Evolutionary conservation across 176 grass and related monocot species (phyloP).

Genomic region (Oryza coarctata): DNA sequence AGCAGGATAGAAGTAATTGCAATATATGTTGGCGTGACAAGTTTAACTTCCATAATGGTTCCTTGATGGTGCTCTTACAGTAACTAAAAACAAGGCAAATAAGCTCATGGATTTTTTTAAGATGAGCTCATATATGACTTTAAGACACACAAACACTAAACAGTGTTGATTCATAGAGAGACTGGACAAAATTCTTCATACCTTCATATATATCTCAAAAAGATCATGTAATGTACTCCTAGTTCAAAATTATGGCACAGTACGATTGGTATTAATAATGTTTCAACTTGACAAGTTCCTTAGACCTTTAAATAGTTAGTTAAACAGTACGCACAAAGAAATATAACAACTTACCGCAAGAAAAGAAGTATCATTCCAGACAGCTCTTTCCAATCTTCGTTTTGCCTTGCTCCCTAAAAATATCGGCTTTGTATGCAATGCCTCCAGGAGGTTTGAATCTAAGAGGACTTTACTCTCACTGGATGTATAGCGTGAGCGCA

Average conservation of each 20-base stretch:
- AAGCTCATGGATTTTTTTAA: not conserved
- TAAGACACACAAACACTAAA: not conserved
- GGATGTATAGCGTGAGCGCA: slow-evolving; percentile 81
- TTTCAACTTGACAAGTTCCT: not conserved
- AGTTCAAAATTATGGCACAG: not conserved
- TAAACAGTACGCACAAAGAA: slow-evolving; percentile 9
- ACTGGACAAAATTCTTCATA: not conserved
- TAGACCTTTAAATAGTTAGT: slow-evolving; percentile 21
- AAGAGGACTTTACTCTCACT: slow-evolving; percentile 77
- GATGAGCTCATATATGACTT: not conserved
- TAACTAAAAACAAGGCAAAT: slow-evolving; percentile 2
- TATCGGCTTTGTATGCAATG: slow-evolving; percentile 81
- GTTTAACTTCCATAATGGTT: not conserved
- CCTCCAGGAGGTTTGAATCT: slow-evolving; percentile 88
- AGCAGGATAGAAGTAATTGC: not conserved
- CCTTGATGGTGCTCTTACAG: not conserved
- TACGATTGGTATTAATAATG: slow-evolving; percentile 8
- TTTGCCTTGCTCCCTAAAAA: slow-evolving; percentile 86
- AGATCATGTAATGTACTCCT: slow-evolving; percentile 3
- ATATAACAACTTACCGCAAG: slow-evolving; percentile 68
- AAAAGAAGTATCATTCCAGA: slow-evolving; percentile 98
- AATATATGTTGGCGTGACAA: not conserved
- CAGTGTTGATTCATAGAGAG: not conserved
- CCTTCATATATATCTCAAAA: not conserved
- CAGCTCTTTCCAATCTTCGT: slow-evolving; percentile 71